Evolutionary conservation across 2,329 filamentous ascomycete species (phyloP).

Genomic region (Apiospora sp.): DNA sequence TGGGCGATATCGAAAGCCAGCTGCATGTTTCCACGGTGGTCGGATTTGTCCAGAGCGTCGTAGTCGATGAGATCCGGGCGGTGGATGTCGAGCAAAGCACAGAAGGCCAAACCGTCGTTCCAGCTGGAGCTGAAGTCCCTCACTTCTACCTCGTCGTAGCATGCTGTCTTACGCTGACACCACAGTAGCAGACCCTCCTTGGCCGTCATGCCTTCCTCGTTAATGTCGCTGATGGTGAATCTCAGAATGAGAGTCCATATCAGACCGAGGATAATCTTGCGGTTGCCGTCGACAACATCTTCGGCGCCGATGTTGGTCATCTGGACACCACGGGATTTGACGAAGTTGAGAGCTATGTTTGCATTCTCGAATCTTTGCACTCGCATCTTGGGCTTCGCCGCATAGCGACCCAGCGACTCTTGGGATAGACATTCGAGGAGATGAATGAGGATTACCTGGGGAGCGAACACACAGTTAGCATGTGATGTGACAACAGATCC

Average conservation of each 20-base stretch:
- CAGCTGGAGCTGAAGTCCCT: slow-evolving; percentile 94
- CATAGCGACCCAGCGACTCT: slow-evolving; percentile 96
- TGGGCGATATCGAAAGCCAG: slow-evolving; percentile 95
- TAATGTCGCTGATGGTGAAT: slow-evolving; percentile 99
- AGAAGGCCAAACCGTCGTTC: slow-evolving; percentile 98
- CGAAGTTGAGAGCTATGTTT: slow-evolving; percentile 92
- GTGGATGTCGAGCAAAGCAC: slow-evolving; percentile 95
- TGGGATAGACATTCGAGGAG: slow-evolving; percentile 94
- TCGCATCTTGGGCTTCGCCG: slow-evolving; percentile 92
- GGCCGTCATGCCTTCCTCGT: slow-evolving; percentile 95
- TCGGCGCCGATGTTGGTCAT: slow-evolving; percentile 99
- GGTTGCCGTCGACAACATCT: slow-evolving; percentile 96
- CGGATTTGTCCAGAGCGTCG: slow-evolving; percentile 89
- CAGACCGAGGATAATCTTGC: slow-evolving; percentile 94
- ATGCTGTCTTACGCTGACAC: slow-evolving; percentile 98
- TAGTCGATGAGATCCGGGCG: slow-evolving; percentile 97
- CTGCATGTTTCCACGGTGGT: slow-evolving; percentile 97
- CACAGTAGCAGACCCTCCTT: slow-evolving; percentile 94
- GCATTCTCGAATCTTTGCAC: slow-evolving; percentile 99
- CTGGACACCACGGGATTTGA: slow-evolving; percentile 89
- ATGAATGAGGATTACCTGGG: slow-evolving; percentile 90
- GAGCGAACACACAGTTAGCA: slow-evolving; percentile 27
- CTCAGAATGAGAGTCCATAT: slow-evolving; percentile 98
- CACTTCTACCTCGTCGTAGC: slow-evolving; percentile 96
- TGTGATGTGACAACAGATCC: slow-evolving; percentile 10